Conservation (phyloP, 208 protist genomes). For the Herpetomonas tarakana region DNA sequence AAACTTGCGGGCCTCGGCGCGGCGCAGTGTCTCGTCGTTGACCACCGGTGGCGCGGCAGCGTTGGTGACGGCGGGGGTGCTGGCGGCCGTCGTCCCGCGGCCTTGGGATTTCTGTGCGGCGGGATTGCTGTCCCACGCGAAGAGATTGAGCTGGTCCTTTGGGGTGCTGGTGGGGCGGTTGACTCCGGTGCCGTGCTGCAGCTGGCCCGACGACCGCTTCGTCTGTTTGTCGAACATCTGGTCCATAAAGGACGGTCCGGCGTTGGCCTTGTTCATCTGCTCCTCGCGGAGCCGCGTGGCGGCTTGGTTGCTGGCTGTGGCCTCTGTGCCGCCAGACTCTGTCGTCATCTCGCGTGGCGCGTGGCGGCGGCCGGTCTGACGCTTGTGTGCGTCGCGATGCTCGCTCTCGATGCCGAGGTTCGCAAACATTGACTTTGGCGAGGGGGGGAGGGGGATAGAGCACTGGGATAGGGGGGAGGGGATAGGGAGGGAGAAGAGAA, state of each 20-base stretch:
- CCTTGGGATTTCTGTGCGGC: conserved; percentile 3
- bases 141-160: conserved; percentile 61
- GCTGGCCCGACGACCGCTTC: conserved; percentile 5
- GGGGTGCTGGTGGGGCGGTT: conserved; percentile 14
- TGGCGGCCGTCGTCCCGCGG: background rate
- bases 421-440: conserved; percentile 12
- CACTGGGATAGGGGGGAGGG: no score
- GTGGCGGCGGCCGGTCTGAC: conserved; percentile 52
- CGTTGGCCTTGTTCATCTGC: conserved; percentile 28
- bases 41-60: background rate
- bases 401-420: conserved; percentile 58
- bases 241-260: conserved; percentile 45
- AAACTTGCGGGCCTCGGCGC: conserved; percentile 22
- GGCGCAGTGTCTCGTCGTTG: background rate
- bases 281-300: conserved; percentile 20
- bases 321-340: conserved; percentile 17
- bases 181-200: conserved; percentile 8
- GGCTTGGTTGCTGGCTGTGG: background rate
- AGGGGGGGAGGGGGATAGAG: background rate
- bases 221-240: conserved; percentile 38
- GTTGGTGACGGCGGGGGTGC: conserved; percentile 6
- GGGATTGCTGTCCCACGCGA: conserved; percentile 58
- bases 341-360: conserved; percentile 47
- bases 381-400: conserved; percentile 23
- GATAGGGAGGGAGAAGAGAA: background rate